These are phyloP conservation scores for Cladophialophora yegresii DNA, from an alignment of 2,329 filamentous ascomycete genomes.

Conservation along the genomic window DNA sequence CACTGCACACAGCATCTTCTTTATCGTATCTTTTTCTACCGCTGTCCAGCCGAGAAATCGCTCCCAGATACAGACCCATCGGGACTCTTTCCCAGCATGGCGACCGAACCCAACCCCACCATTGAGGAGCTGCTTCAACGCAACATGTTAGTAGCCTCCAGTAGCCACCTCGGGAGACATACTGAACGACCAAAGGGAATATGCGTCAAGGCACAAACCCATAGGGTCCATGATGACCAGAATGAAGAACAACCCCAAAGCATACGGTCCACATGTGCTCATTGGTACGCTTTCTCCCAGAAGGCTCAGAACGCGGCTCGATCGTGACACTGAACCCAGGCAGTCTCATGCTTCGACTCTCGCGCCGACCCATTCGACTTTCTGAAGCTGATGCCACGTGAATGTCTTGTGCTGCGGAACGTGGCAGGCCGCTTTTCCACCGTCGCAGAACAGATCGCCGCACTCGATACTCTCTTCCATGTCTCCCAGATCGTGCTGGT, in stretches of 20 bases:
- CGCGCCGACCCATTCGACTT: conserved; percentile 17
- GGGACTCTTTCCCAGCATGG: not conserved
- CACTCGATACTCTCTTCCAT: conserved; percentile 20
- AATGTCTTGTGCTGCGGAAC: conserved; percentile 20
- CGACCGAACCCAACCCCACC: not conserved
- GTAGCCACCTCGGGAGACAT: not conserved
- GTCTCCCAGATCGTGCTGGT: conserved; percentile 16
- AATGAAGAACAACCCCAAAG: conserved; percentile 13
- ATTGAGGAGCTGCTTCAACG: conserved; percentile 24
- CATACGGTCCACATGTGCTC: conserved; percentile 16
- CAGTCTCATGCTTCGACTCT: conserved; percentile 23
- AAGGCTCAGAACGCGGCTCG: not conserved
- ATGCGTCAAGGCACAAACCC: conserved; percentile 12
- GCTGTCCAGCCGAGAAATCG: not conserved
- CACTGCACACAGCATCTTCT: not conserved
- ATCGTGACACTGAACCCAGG: not conserved
- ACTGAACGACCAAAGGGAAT: conserved; percentile 14
- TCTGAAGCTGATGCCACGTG: conserved; percentile 5
- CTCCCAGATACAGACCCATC: not conserved
- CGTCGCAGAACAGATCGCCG: conserved; percentile 16
- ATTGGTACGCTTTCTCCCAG: conserved; percentile 7
- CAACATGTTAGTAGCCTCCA: conserved; percentile 21
- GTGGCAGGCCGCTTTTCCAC: conserved; percentile 18
- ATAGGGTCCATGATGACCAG: conserved; percentile 11
- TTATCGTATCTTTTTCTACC: not conserved